Evolutionary conservation across 352 stramenopile genomes (phyloP).

Genomic region (Peronospora tabacina): DNA sequence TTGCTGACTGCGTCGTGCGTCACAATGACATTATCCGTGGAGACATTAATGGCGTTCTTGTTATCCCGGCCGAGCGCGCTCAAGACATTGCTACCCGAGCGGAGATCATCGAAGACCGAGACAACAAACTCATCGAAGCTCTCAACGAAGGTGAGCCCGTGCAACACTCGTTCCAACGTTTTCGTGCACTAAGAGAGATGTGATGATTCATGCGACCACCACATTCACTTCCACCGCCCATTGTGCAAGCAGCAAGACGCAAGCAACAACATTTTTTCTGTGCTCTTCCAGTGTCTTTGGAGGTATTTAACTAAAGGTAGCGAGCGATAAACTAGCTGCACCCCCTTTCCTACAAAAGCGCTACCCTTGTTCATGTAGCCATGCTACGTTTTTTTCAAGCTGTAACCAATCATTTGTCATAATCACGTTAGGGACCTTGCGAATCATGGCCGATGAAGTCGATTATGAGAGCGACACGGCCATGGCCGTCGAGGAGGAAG

Average conservation of each 20-base stretch:
- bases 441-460: slow-evolving; percentile 71
- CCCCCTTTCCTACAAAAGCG: neutral
- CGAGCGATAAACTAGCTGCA: too few species aligned
- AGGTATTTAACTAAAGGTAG: slow-evolving; percentile 20
- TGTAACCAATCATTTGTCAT: neutral
- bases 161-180: slow-evolving; percentile 68
- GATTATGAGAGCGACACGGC: slow-evolving; percentile 84
- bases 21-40: slow-evolving; percentile 73
- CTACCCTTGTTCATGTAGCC: neutral
- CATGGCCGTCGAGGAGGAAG: slow-evolving; percentile 76
- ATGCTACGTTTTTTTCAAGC: neutral
- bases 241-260: slow-evolving; percentile 1
- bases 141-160: slow-evolving; percentile 73
- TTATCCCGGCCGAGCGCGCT: slow-evolving; percentile 64
- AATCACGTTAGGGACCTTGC: neutral
- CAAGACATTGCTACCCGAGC: slow-evolving; percentile 61
- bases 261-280: neutral
- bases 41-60: slow-evolving; percentile 76
- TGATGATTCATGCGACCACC: slow-evolving; percentile 1
- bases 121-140: slow-evolving; percentile 68
- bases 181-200: slow-evolving; percentile 30
- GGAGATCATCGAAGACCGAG: slow-evolving; percentile 73
- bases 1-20: slow-evolving; percentile 70
- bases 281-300: slow-evolving; percentile 8
- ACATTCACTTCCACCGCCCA: neutral